Evolutionary conservation across 345 rosid genomes (phyloP).

Genomic region (Mallotus nudiflorus): DNA sequence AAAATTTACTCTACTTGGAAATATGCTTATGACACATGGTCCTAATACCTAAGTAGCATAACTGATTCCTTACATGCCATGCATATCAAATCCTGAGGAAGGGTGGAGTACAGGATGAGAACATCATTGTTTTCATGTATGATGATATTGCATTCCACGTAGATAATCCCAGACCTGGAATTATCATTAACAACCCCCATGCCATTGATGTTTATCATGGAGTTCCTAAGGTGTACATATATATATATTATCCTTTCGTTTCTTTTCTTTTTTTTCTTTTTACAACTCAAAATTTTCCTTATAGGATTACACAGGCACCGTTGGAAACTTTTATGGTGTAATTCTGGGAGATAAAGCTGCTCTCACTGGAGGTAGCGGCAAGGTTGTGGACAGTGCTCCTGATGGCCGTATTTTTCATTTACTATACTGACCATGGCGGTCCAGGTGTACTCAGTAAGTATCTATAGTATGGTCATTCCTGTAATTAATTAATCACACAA

Average conservation of each 20-base stretch:
- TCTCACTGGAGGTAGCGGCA: constrained; percentile 64
- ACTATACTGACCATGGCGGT: constrained; percentile 63
- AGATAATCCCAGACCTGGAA: constrained; percentile 62
- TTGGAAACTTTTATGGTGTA: constrained; percentile 47
- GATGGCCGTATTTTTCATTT: constrained; percentile 54
- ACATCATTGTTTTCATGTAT: constrained; percentile 78
- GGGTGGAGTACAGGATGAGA: constrained; percentile 66
- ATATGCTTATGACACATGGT: too few species aligned
- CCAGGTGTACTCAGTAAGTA: constrained; percentile 43
- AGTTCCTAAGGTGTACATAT: constrained; percentile 83
- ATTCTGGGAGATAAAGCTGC: constrained; percentile 57
- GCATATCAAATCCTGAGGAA: constrained; percentile 57
- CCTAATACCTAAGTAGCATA: too few species aligned
- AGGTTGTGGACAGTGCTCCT: constrained; percentile 58
- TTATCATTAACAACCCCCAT: constrained; percentile 55
- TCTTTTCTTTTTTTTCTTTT: too few species aligned
- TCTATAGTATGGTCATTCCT: too few species aligned
- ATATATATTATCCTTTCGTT: too few species aligned
- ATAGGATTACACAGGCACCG: constrained; percentile 61
- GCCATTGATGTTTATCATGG: constrained; percentile 60
- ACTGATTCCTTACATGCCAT: too few species aligned
- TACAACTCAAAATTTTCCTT: background rate
- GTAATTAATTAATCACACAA: too few species aligned
- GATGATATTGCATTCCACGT: constrained; percentile 59
- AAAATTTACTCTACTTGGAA: too few species aligned